Conservation (phyloP, 148 eudicot species). For the Amaranthus cruentus region DNA sequence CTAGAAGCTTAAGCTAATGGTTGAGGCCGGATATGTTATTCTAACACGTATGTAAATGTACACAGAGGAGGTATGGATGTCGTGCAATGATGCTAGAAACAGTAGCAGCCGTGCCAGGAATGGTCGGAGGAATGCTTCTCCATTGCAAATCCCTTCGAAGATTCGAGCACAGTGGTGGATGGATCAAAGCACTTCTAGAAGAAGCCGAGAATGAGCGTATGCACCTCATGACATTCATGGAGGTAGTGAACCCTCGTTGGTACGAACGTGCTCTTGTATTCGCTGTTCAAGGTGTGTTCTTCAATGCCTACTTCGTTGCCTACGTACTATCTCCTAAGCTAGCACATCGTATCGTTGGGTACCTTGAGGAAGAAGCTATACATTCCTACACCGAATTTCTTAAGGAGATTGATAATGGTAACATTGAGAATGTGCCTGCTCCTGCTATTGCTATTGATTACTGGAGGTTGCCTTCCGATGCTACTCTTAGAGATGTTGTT, state of each 20-base stretch:
- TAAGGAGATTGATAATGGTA: slow-evolving; percentile 69
- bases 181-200: slow-evolving; percentile 81
- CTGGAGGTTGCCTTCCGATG: slow-evolving; percentile 56
- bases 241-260: slow-evolving; percentile 69
- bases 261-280: slow-evolving; percentile 74
- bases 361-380: slow-evolving; percentile 85
- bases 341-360: slow-evolving; percentile 77
- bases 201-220: slow-evolving; percentile 94
- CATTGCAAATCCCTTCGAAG: slow-evolving; percentile 74
- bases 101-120: slow-evolving; percentile 89
- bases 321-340: slow-evolving; percentile 67
- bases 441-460: slow-evolving; percentile 89
- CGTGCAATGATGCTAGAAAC: slow-evolving; percentile 96
- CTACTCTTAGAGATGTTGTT: slow-evolving; percentile 79
- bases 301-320: slow-evolving; percentile 76
- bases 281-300: slow-evolving; percentile 81
- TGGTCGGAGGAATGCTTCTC: slow-evolving; percentile 89
- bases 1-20: too few species aligned
- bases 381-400: slow-evolving; percentile 86
- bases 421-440: slow-evolving; percentile 66
- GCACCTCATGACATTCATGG: slow-evolving; percentile 97
- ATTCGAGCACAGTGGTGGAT: slow-evolving; percentile 90
- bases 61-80: slow-evolving; percentile 77
- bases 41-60: too few species aligned
- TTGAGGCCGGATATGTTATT: too few species aligned